Base-by-base conservation (phyloP, 139 green algal genomes). In the Chlorella ohadii region DNA sequence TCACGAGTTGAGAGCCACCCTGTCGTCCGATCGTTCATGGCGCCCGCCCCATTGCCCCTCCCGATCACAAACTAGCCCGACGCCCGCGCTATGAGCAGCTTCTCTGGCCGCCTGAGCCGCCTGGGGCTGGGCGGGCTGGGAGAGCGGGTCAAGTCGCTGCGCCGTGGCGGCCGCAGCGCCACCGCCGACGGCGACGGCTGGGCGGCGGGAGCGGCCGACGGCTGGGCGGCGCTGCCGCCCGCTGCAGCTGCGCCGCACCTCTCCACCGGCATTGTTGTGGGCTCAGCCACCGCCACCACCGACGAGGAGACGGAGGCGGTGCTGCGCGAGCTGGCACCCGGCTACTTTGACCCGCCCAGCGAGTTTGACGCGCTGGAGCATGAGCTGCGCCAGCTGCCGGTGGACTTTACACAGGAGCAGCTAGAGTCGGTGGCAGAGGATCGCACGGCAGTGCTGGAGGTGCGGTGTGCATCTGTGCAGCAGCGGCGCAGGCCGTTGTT, bases 401-500 rank as follows among this genome's bases (percentile, higher is more conserved):
- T 85, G 15, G 59, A 61, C 33, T 89, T 93, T 67, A 74, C 85
- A 15, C 59, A 72, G 2, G 33, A 27, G 19, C 72, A 86, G 31
- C 75, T 93, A 63, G 89, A 92, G 36, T n/a, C 57, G 1, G 67
- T 91, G 25, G 90, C 89, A 17, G 90, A 93, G 56, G 72, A 71
- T 1, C 79, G 88, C 31, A 86, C 88, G 1, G 55, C 19, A 6
- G 86, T 88, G 15, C 73, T 93, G 28, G 90, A 93, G 86, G 85
- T 91, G 72, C 20, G 61, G 31, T 55, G 55, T 15, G 13, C 19
- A 5, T n/a, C 16, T 23, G 51, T 2, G 51, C 12, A 23, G 51
- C 15, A 22, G 11, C 2, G 51, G 51, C 2, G 51, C 15, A 59
- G 51, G 12, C n/a, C n/a, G n/a, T 3, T 59, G 51, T 22, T 22